Evolutionary conservation across 768 basidiomycete species (phyloP), one percentile per base, ranked within the genome.

Genomic region (Hygrocybe coccinea): DNA sequence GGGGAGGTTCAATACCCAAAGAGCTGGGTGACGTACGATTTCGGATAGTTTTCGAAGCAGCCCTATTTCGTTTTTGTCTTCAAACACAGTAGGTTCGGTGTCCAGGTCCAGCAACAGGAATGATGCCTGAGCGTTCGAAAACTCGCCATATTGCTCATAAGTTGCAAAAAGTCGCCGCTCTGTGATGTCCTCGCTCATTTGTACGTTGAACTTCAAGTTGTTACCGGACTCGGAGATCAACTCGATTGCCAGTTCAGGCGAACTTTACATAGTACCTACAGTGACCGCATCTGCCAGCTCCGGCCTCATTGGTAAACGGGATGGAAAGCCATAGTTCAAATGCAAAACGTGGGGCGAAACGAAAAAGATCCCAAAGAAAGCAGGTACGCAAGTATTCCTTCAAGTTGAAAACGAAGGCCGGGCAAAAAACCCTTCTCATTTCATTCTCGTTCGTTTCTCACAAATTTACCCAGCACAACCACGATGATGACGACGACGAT

Each of bases 141-240:
- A 84, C 58, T 90, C 84, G 46, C 76, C 78, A 45, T 79, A 69
- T 56, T 78, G 80, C 56, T 85, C 86, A 62, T 87, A 89, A 10
- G 78, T 75, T 10, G 77, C 76, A 60, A 81, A 80, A 9, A 76
- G 50, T 52, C 70, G 39, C 19, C 39, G 39, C 14, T 41, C 39
- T 14, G 14, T 41, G 10, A 19, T 80, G 33, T 65, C 69, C 52
- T 85, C 82, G 15, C 65, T 62, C 14, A 66, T 50, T 24, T n/a
- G n/a, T n/a, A n/a, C n/a, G n/a, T 79, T 71, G 53, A 78, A 74
- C 45, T 69, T 71, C 64, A 65, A 62, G 39, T 19, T 33, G 12
- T 36, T 12, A 41, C n/a, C 17, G 35, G 11, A 19, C 2, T n/a
- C 19, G 39, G 21, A 3, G 25, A 19, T 47, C 29, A n/a, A n/a